Percentiles rank a stretch among this genome's conserved stretches.
These are phyloP conservation scores for Blepharisma japonicum DNA, from an alignment of 73 alveolate genomes.

Conservation along the genomic window DNA sequence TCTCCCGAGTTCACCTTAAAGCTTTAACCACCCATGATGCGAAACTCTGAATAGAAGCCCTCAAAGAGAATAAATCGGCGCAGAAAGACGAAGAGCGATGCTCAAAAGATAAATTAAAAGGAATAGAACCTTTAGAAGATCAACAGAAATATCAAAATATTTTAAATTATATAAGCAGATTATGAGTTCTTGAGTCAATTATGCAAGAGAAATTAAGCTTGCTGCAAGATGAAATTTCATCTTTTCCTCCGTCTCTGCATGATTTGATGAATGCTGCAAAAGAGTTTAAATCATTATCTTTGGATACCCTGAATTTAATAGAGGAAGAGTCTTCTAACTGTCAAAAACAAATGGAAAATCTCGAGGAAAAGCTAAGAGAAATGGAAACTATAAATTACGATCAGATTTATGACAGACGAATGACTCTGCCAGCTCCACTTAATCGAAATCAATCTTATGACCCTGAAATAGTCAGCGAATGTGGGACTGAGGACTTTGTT, in stretches of 20 bases:
- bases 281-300: neutral
- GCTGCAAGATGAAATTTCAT: no score
- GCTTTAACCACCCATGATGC: constrained; percentile 35
- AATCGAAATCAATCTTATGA: neutral
- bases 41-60: constrained; percentile 40
- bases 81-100: no score
- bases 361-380: constrained; percentile 20
- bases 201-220: no score
- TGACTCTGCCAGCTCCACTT: no score
- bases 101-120: no score
- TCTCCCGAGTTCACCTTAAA: constrained; percentile 36
- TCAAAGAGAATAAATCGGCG: neutral
- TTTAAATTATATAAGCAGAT: no score
- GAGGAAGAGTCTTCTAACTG: neutral
- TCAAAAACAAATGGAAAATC: neutral
- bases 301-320: neutral
- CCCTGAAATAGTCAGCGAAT: constrained; percentile 22
- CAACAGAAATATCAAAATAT: no score
- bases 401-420: no score
- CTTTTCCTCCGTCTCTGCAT: neutral
- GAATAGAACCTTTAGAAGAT: no score
- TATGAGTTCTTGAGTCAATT: no score
- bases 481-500: neutral
- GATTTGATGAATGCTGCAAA: constrained; percentile 4
- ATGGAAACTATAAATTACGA: no score